phyloP scores from a whole-genome alignment of 768 basidiomycete genomes.

The Leccinum variicolor region DNA sequence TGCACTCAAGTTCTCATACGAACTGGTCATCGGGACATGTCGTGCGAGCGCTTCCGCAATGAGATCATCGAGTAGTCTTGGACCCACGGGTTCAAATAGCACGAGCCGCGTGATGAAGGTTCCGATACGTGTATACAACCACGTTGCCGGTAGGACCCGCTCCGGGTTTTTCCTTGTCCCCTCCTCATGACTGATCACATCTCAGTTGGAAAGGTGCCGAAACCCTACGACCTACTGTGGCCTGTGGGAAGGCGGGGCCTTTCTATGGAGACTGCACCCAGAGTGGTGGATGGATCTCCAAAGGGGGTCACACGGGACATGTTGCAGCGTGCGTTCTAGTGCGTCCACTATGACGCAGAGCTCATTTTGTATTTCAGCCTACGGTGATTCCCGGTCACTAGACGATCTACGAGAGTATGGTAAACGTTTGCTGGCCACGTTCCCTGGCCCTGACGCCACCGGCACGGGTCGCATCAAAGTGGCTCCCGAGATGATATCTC shows the following conservation, averaged over 20 bases:
- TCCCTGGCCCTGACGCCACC: constrained; percentile 34
- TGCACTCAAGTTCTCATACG: constrained; percentile 81
- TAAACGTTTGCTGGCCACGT: constrained; percentile 43
- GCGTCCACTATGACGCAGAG: background rate
- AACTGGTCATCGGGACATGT: constrained; percentile 86
- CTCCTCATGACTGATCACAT: background rate
- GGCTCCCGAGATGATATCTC: constrained; percentile 24
- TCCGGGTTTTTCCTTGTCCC: background rate
- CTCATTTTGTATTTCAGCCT: constrained; percentile 11
- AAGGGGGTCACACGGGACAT: constrained; percentile 6
- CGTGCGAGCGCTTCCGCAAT: constrained; percentile 44
- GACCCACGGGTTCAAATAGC: constrained; percentile 43
- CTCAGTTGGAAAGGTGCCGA: constrained; percentile 50
- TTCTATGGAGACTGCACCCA: constrained; percentile 27
- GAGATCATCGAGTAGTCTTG: constrained; percentile 29
- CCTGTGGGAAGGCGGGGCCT: constrained; percentile 52
- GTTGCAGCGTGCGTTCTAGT: constrained; percentile 15
- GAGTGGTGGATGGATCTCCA: constrained; percentile 22
- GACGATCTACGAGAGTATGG: constrained; percentile 55
- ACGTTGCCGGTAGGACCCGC: constrained; percentile 63
- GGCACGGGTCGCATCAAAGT: constrained; percentile 24
- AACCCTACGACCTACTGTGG: constrained; percentile 82
- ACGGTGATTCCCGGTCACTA: constrained; percentile 26
- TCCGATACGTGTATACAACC: constrained; percentile 86
- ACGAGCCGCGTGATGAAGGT: constrained; percentile 83